Base-by-base conservation (phyloP, 192 early-diverging fungal genomes). In the Coemansia sp. region DNA sequence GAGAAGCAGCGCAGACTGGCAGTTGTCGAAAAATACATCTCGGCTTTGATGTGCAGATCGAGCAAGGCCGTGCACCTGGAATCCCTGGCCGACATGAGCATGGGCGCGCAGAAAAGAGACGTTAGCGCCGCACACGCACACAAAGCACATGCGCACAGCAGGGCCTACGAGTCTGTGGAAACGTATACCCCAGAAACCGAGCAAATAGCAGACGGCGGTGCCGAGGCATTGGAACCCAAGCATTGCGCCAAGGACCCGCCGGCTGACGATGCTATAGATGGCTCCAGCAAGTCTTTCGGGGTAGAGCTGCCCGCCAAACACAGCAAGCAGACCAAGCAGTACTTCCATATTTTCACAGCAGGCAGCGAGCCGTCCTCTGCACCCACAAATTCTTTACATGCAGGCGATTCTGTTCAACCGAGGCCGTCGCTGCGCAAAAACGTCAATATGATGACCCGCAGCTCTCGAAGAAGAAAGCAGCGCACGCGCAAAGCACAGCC, bases 391-490 rank as follows among this genome's bases (percentile, higher is more conserved):
- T 10, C 13, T 2, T 8, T 16, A 16, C 1, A 9, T 42, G 39
- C 39, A 8, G 24, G 16, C 11, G 50, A 24, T 27, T 1, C 24
- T 14, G 24, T 11, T 27, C 24, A 1, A 1, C 20, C 9, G 6
- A 27, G 13, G 18, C 24, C 6, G 9, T 16, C 24, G 25, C 24
- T 7, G 25, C 50, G 59, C 49, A 69, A 53, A 32, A 53, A 28
- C 27, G 48, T 69, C 35, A 69, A 69, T 30, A 20, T 58, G n/a
- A 25, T 69, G 48, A 69, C 60, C 27, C 46, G 47, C 25, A 62
- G 53, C 55, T 62, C 67, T 13, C 60, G 65, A 39, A 48, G 36
- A n/a, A 22, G 35, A 27, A 35, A 55, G 39, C 35, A 55, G 30
- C 62, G 62, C 36, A 25, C 36, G 24, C 55, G 55, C 30, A 25